Evolutionary conservation across 495 filamentous ascomycete species (phyloP).

Genomic region (Tuber calosporum): DNA sequence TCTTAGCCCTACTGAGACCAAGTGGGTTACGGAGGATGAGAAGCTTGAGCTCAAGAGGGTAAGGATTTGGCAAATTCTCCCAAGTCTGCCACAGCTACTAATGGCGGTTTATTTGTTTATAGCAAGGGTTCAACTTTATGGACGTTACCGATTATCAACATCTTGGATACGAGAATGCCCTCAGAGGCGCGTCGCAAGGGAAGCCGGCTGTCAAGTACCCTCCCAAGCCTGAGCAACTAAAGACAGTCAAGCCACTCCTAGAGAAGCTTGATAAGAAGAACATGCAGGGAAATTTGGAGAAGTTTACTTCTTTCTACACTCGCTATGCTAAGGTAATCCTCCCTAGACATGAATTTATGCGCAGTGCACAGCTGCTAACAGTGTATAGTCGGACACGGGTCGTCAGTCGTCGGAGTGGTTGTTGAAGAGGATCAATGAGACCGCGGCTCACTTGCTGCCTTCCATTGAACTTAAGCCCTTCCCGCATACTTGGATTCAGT

Average conservation of each 20-base stretch:
- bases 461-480: constrained; percentile 67
- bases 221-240: constrained; percentile 55
- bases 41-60: constrained; percentile 88
- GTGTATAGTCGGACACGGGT: constrained; percentile 60
- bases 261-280: constrained; percentile 62
- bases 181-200: constrained; percentile 42
- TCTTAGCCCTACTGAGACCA: constrained; percentile 71
- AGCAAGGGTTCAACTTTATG: constrained; percentile 87
- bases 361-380: not conserved
- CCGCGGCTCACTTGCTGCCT: constrained; percentile 64
- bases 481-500: constrained; percentile 79
- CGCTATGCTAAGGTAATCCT: constrained; percentile 63
- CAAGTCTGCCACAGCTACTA: not conserved
- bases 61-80: constrained; percentile 42
- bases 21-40: constrained; percentile 86
- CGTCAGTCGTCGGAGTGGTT: constrained; percentile 89
- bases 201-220: constrained; percentile 56
- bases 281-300: constrained; percentile 70
- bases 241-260: constrained; percentile 61
- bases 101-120: constrained; percentile 6
- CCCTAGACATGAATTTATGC: not conserved
- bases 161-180: constrained; percentile 48
- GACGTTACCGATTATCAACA: constrained; percentile 73
- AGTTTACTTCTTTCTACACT: constrained; percentile 75
- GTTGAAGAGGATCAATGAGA: constrained; percentile 61